phyloP scores from a whole-genome alignment of 2,329 filamentous ascomycete genomes.

The Zymoseptoria crescenta region DNA sequence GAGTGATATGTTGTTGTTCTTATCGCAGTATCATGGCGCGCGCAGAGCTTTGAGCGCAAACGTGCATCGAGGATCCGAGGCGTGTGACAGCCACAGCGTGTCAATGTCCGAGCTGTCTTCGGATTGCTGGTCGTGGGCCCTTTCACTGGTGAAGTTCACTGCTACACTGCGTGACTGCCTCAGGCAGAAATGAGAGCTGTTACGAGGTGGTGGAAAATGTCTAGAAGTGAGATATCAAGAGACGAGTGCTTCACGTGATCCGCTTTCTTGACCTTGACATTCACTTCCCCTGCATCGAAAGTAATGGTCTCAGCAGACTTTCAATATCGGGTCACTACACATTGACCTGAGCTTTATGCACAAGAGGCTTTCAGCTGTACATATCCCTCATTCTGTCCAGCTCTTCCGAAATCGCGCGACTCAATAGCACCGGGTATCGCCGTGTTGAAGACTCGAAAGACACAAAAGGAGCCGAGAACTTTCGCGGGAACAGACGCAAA shows the following conservation, averaged over 20 bases:
- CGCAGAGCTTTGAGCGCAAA: background rate
- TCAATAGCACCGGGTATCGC: conserved; percentile 3
- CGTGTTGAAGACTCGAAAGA: conserved; percentile 7
- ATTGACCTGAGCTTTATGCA: background rate
- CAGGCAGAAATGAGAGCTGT: background rate
- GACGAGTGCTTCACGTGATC: background rate
- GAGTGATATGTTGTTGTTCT: background rate
- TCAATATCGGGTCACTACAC: background rate
- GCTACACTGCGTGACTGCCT: background rate
- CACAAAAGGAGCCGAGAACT: background rate
- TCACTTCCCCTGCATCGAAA: background rate
- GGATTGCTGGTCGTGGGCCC: background rate
- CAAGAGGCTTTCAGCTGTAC: background rate
- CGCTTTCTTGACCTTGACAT: background rate
- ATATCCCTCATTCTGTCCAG: background rate
- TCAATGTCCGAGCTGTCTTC: background rate
- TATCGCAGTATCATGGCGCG: conserved; percentile 16
- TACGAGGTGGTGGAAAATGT: background rate
- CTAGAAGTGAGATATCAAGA: background rate
- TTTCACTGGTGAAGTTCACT: background rate
- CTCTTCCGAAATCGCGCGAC: background rate
- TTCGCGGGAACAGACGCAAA: background rate
- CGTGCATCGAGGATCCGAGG: background rate
- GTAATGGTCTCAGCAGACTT: background rate
- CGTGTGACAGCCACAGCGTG: background rate